Base-by-base conservation (phyloP, 129 eudicot species). In the Pseudognaphalium luteoalbum region DNA sequence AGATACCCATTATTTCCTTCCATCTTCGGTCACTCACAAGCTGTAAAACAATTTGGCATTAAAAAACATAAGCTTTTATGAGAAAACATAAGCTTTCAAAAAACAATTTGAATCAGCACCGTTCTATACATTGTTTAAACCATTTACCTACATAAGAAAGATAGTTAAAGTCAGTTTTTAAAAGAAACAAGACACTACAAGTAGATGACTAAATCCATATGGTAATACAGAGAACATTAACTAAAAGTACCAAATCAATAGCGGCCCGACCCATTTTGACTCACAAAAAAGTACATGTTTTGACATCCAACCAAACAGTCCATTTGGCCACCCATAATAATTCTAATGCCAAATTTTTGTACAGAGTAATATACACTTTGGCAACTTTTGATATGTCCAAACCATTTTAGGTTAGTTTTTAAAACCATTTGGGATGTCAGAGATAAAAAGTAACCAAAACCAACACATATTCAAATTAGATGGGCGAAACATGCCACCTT, bases 21-120 rank as follows among this genome's bases (percentile, higher is more conserved):
- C 98, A 93, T 88, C 81, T 93, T 63, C 96, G 92, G 70, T 93
- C 97, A 21, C 74, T 74, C 57, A 93, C 82, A 70, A 93, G 87
- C 98, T 90, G 83, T 64, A 58, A 54, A 22, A 28, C 67, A 77
- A 54, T 59, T 60, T 71, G 41, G 54, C 60, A 77, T 7, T 6
- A 33, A 41, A 8, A 9, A 19, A 56, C 67, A 69, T 33, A 7
- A 2, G 42, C 68, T 17, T 25, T 58, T 70, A 42, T 29, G 52
- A 34, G 75, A 69, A 25, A 25, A 25, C 28, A 25, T 25, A 25
- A 25, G 28, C 28, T 25, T 25, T 25, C 1, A 25, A 25, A 25
- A 25, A 25, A 25, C 28, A 25, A 25, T 25, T 25, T 25, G 28
- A 25, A 25, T 25, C 28, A 25, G 1, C 28, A 25, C 28, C 28